phyloP scores from a whole-genome alignment of 805 yeast genomes.

The Naumovozyma baii region DNA sequence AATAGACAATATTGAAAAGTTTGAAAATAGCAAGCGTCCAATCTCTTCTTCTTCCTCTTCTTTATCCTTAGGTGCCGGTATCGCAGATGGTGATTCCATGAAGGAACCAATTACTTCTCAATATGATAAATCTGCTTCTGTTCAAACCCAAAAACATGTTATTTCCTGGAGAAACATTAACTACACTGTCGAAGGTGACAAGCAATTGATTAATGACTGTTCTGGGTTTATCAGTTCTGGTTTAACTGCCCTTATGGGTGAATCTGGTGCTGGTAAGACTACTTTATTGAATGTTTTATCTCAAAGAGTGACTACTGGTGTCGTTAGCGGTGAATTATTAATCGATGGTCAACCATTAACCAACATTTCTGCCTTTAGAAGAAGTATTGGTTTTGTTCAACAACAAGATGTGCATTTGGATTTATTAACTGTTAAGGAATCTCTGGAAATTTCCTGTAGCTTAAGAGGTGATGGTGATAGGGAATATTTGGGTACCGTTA shows the following conservation, averaged over 20 bases:
- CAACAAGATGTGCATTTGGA: constrained; percentile 49
- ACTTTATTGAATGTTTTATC: constrained; percentile 47
- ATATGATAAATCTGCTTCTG: constrained; percentile 6
- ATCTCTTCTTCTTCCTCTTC: constrained; percentile 7
- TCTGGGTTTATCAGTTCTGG: constrained; percentile 69
- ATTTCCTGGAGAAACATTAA: constrained; percentile 56
- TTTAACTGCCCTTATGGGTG: constrained; percentile 52
- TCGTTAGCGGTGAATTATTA: constrained; percentile 47
- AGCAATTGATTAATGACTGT: constrained; percentile 34
- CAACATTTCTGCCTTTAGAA: constrained; percentile 35
- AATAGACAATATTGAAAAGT: background rate
- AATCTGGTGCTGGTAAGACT: constrained; percentile 59
- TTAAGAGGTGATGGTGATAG: constrained; percentile 34
- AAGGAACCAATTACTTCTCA: constrained; percentile 2
- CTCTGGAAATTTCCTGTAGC: constrained; percentile 42
- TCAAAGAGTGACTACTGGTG: constrained; percentile 45
- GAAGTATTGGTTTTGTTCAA: constrained; percentile 50
- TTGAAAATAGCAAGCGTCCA: constrained; percentile 1
- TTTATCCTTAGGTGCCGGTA: constrained; percentile 6
- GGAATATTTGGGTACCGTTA: constrained; percentile 28
- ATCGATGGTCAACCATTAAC: constrained; percentile 45
- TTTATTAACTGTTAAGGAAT: constrained; percentile 44
- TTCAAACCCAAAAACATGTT: constrained; percentile 33
- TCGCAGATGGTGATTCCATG: constrained; percentile 2
- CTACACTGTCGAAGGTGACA: constrained; percentile 37